Conservation (phyloP, 2,329 filamentous ascomycete genomes). For the Alternaria rosae region DNA sequence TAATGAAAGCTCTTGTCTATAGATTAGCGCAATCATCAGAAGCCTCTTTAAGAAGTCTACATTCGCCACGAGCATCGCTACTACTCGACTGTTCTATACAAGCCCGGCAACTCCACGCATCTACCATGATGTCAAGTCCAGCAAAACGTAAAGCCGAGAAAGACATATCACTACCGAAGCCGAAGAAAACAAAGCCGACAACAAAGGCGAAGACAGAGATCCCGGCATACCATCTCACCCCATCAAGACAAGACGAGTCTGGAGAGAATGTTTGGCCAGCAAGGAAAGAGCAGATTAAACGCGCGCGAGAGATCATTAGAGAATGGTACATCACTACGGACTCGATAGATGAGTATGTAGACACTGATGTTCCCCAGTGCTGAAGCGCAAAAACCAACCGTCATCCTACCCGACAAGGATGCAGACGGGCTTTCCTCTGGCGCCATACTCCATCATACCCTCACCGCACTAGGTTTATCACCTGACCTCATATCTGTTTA, state of each 20-base stretch:
- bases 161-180: constrained; percentile 16
- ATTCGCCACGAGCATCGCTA: background rate
- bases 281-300: constrained; percentile 61
- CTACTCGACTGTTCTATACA: background rate
- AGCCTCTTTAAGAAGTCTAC: background rate
- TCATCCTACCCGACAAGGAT: constrained; percentile 74
- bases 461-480: constrained; percentile 65
- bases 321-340: constrained; percentile 59
- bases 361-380: constrained; percentile 53
- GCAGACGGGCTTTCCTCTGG: constrained; percentile 72
- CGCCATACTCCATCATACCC: constrained; percentile 67
- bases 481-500: constrained; percentile 63
- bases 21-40: background rate
- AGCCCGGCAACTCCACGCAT: constrained; percentile 16
- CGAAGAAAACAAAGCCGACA: constrained; percentile 38
- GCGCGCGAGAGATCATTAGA: constrained; percentile 63
- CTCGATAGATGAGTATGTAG: background rate
- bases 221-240: constrained; percentile 43
- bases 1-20: background rate
- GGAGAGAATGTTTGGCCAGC: constrained; percentile 69
- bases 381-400: constrained; percentile 57
- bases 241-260: constrained; percentile 32
- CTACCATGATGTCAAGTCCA: constrained; percentile 29
- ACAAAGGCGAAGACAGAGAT: constrained; percentile 32
- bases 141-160: constrained; percentile 42